phyloP scores from a whole-genome alignment of 164 flowering plant species.

The Nymphaea colorata region DNA sequence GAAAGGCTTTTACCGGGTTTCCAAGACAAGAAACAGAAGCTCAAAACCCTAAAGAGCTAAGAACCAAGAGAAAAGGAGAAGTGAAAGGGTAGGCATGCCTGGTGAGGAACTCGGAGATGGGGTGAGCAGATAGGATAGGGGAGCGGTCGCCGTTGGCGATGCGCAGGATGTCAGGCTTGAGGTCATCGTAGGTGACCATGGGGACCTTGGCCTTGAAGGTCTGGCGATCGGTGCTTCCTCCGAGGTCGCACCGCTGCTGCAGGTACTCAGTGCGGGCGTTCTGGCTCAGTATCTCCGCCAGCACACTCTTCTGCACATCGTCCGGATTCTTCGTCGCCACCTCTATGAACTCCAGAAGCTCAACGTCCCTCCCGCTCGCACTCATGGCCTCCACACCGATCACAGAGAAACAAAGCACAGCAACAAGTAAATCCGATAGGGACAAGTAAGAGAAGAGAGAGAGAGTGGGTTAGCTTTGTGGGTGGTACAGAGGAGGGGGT shows the following conservation, averaged over 20 bases:
- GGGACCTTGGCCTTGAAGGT: conserved; percentile 28
- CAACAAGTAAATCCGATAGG: too few relatives aligned
- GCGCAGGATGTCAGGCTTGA: conserved; percentile 27
- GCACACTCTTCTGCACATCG: conserved; percentile 18
- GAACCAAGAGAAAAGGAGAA: neutral
- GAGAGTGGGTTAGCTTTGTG: conserved; percentile 19
- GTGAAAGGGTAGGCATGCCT: conserved; percentile 12
- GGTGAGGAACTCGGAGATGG: conserved; percentile 36
- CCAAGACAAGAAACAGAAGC: too few relatives aligned
- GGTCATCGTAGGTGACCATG: conserved; percentile 27
- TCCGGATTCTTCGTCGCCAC: conserved; percentile 29
- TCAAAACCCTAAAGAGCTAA: too few relatives aligned
- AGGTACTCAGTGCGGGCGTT: conserved; percentile 32
- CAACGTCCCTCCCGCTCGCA: conserved; percentile 43
- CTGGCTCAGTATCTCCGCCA: conserved; percentile 22
- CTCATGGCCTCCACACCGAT: neutral
- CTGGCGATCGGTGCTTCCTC: conserved; percentile 20
- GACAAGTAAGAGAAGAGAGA: too few relatives aligned
- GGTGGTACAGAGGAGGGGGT: too few relatives aligned
- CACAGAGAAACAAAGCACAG: too few relatives aligned
- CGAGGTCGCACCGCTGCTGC: conserved; percentile 12
- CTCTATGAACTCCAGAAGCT: conserved; percentile 27
- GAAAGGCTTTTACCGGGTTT: too few relatives aligned
- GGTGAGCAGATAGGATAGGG: conserved; percentile 22
- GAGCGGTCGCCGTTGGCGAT: conserved; percentile 40